These are phyloP conservation scores for Ustilago trichophora DNA, from an alignment of 1,284 basidiomycete species.

Conservation along the genomic window DNA sequence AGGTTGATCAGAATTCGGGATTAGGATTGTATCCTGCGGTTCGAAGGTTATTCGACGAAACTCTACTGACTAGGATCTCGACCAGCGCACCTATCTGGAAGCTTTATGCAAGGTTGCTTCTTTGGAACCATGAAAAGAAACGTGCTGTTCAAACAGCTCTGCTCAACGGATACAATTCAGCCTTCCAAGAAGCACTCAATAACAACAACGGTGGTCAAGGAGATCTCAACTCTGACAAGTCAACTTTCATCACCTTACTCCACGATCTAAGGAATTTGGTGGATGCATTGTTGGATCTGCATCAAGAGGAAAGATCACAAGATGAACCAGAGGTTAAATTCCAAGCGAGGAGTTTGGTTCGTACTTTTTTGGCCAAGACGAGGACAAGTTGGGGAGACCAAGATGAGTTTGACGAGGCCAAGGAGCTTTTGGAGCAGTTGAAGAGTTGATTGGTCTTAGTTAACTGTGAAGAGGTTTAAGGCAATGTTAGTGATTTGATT, in stretches of 20 bases:
- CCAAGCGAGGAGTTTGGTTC: constrained; percentile 85
- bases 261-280: constrained; percentile 69
- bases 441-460: constrained; percentile 11
- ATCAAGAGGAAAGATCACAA: constrained; percentile 70
- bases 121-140: constrained; percentile 46
- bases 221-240: constrained; percentile 21
- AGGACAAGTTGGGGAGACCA: constrained; percentile 80
- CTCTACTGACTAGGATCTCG: constrained; percentile 80
- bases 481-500: too few relatives aligned
- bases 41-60: constrained; percentile 75
- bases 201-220: constrained; percentile 5
- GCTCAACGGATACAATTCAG: constrained; percentile 48
- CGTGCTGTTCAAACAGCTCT: constrained; percentile 39
- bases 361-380: constrained; percentile 83
- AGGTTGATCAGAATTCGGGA: constrained; percentile 73
- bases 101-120: constrained; percentile 53
- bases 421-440: constrained; percentile 67
- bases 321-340: constrained; percentile 74
- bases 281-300: constrained; percentile 82
- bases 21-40: constrained; percentile 76
- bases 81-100: constrained; percentile 64
- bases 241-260: constrained; percentile 12
- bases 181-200: constrained; percentile 22
- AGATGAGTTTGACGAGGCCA: constrained; percentile 79
- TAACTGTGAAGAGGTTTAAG: not conserved